Percentiles rank a stretch among this genome's conserved stretches.
Evolutionary conservation across 176 grass and related monocot species (phyloP).

Genomic region (Musa acuminata): DNA sequence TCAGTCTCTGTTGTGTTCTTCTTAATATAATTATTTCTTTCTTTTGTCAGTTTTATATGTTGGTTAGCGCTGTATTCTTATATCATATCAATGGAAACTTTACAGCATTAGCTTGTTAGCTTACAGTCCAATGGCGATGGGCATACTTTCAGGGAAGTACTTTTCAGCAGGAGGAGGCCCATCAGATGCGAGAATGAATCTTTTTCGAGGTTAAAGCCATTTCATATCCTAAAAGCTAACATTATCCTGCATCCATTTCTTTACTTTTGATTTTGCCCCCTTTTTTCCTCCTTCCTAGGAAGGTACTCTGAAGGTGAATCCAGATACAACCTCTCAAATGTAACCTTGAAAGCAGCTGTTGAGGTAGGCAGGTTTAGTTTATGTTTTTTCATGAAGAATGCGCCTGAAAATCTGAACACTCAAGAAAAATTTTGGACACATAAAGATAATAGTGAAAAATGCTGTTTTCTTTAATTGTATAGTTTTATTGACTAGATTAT

Average conservation of each 20-base stretch:
- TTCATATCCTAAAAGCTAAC: constrained; percentile 3
- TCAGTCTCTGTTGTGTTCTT: not conserved
- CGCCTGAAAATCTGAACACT: not conserved
- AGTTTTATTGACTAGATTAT: not conserved
- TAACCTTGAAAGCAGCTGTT: constrained; percentile 42
- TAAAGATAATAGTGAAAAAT: too few species aligned
- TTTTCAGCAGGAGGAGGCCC: constrained; percentile 29
- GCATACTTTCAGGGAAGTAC: constrained; percentile 90
- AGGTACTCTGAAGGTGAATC: constrained; percentile 91
- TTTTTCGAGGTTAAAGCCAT: constrained; percentile 52
- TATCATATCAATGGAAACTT: constrained; percentile 11
- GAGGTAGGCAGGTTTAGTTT: constrained; percentile 29
- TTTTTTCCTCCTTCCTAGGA: constrained; percentile 29
- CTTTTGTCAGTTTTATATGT: not conserved
- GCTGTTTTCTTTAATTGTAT: not conserved
- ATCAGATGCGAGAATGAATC: constrained; percentile 68
- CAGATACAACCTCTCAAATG: constrained; percentile 65
- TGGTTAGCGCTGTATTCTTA: not conserved
- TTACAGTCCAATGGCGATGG: constrained; percentile 97
- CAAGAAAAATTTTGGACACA: too few species aligned
- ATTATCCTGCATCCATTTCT: not conserved
- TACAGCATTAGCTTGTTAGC: constrained; percentile 68
- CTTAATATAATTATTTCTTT: not conserved
- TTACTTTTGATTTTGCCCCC: not conserved
- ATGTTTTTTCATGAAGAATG: not conserved